Base-by-base conservation (phyloP, 2,329 filamentous ascomycete genomes). In the Pezicula carpinea region DNA sequence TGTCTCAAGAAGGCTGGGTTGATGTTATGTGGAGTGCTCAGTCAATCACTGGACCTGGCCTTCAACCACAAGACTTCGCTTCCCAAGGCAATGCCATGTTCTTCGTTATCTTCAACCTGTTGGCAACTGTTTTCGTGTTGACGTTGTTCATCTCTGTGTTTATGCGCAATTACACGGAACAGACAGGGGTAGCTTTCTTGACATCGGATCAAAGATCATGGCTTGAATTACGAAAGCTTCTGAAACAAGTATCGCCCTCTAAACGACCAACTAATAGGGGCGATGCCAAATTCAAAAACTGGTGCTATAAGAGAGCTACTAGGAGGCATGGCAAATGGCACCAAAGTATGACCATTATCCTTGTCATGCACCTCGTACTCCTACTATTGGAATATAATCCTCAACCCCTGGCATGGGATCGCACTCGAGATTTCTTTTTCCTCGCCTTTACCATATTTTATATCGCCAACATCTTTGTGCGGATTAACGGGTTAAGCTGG, bases 81-180 rank as follows among this genome's bases (percentile, higher is more conserved):
- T 79, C 86, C 1, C 82, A 91, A 60, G 90, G 86, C 34, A 97
- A 99, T 55, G 91, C 89, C 0, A 66, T 97, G 31, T 99, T 96
- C 73, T 96, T 99, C 64, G 82, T 99, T 47, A 76, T 92, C 4
- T 99, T 97, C 81, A 99, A 99, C 68, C 79, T 99, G 64, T 77
- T 99, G 59, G 90, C 90, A 26, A 93, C 93, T 0, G 92, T 99
- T 54, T 99, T 99, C 69, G 87, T 99, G 52, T 76, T 99, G 62
- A 99, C 93, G 1, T 73, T 99, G 62, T 99, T 99, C 66, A 95
- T 99, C 40, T 97, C 93, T 47, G 93, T 99, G 51, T 99, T 99
- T 66, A 99, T 99, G 93, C 89, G 93, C 51, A 99, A 96, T 66
- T 99, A 99, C 68, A 99, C 93, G 0, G 93, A 99, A 68, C 91